These are phyloP conservation scores for Aspergillus thermomutatus DNA, from an alignment of 2,329 filamentous ascomycete genomes.

Conservation along the genomic window DNA sequence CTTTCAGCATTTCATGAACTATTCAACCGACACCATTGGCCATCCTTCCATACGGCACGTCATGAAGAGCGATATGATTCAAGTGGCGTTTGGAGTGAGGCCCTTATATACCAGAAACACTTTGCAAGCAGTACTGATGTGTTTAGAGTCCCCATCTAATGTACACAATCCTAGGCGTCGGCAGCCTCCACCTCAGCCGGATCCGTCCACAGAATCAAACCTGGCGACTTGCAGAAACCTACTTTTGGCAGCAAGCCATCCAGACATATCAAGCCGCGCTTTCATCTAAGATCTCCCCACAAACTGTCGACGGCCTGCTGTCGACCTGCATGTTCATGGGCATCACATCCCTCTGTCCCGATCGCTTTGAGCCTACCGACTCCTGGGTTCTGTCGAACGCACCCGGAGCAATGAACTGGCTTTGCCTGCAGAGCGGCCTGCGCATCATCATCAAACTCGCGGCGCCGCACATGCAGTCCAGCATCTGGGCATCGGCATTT, in stretches of 20 bases:
- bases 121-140: neutral
- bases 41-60: constrained; percentile 13
- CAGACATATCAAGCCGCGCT: constrained; percentile 25
- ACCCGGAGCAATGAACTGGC: constrained; percentile 27
- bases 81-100: constrained; percentile 17
- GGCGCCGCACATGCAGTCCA: constrained; percentile 10
- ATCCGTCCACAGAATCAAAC: constrained; percentile 15
- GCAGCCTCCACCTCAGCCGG: constrained; percentile 26
- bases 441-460: constrained; percentile 19
- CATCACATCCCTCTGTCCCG: constrained; percentile 21
- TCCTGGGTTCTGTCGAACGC: constrained; percentile 29
- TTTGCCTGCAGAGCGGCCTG: constrained; percentile 28
- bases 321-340: constrained; percentile 33
- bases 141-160: constrained; percentile 26
- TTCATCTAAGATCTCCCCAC: constrained; percentile 9
- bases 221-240: constrained; percentile 20
- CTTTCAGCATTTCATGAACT: constrained; percentile 21
- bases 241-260: constrained; percentile 30
- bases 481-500: constrained; percentile 27
- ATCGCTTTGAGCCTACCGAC: constrained; percentile 19
- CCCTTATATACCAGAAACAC: no score
- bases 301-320: constrained; percentile 25
- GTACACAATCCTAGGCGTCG: constrained; percentile 29
- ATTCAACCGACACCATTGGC: constrained; percentile 11
- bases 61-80: constrained; percentile 25